Evolutionary conservation across 768 basidiomycete species (phyloP).

Genomic region (Rubroboletus satanas): DNA sequence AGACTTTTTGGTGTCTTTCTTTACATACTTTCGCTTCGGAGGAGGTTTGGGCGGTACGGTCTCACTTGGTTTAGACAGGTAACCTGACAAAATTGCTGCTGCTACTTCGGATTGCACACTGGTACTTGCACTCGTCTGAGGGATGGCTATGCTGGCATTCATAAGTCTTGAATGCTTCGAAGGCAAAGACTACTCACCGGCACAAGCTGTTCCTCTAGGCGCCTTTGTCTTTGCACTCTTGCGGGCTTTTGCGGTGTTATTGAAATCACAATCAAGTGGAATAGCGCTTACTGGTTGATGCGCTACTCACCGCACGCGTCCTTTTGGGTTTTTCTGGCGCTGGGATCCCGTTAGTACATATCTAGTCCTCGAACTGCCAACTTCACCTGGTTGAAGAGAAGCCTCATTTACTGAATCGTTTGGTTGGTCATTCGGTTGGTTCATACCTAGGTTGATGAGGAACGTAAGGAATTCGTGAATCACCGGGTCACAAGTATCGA

Average conservation of each 20-base stretch:
- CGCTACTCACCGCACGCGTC: neutral
- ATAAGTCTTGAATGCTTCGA: conserved; percentile 13
- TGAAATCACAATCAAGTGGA: neutral
- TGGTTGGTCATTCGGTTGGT: neutral
- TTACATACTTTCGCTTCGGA: conserved; percentile 6
- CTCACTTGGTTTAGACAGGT: conserved; percentile 1
- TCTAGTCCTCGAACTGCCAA: neutral
- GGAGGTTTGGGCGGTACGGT: conserved; percentile 3
- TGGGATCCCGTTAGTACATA: conserved; percentile 1
- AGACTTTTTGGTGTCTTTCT: conserved; percentile 7
- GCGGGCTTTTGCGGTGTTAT: conserved; percentile 9
- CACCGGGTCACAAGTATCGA: neutral
- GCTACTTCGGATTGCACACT: conserved; percentile 15
- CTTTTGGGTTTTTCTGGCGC: neutral
- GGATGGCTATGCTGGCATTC: conserved; percentile 22
- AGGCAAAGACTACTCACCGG: conserved; percentile 13
- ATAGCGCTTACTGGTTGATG: conserved; percentile 9
- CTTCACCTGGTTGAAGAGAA: conserved; percentile 12
- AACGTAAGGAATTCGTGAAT: neutral
- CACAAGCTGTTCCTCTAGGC: conserved; percentile 5
- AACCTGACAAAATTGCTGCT: conserved; percentile 17
- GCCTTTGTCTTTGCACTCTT: neutral
- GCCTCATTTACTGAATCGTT: neutral
- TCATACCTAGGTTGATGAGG: conserved; percentile 1
- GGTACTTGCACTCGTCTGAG: conserved; percentile 16